A percentile compares a stretch with the other conserved stretches of the same genome.
These are phyloP conservation scores for Capsicum rhomboideum DNA, from an alignment of 257 asterid species.

Conservation along the genomic window DNA sequence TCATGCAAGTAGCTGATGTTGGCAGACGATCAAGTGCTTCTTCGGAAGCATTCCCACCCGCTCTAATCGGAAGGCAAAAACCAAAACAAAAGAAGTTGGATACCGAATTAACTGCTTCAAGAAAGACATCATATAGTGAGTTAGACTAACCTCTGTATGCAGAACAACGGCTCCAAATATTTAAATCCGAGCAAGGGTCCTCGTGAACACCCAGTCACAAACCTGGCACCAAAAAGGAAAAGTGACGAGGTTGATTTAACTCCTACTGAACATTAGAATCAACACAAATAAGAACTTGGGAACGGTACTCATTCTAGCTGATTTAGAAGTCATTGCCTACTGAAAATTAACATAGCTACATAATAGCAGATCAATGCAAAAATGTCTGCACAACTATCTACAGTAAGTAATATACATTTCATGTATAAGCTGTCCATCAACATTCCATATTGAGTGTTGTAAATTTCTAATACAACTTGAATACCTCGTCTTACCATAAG, in stretches of 20 bases:
- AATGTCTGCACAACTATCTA: background rate
- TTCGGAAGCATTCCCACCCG: constrained; percentile 85
- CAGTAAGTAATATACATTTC: background rate
- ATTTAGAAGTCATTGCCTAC: background rate
- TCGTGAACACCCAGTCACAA: constrained; percentile 96
- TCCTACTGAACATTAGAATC: background rate
- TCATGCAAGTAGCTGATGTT: constrained; percentile 98
- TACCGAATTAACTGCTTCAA: background rate
- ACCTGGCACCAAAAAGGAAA: constrained; percentile 41
- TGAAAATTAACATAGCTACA: background rate
- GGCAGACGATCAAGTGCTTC: constrained; percentile 89
- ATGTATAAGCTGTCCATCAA: background rate
- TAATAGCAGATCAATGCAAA: background rate
- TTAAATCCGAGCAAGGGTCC: constrained; percentile 97
- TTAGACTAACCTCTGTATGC: constrained; percentile 68
- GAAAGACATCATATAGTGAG: background rate
- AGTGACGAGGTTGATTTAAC: background rate
- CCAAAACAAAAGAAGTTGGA: background rate
- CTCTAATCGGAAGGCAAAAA: constrained; percentile 27
- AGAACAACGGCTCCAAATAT: constrained; percentile 83
- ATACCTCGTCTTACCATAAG: background rate
- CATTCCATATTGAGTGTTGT: background rate
- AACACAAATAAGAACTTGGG: background rate
- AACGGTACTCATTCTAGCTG: background rate
- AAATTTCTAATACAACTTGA: background rate